phyloP scores from a whole-genome alignment of 2,329 filamentous ascomycete genomes.

The Microdochium bolleyi region DNA sequence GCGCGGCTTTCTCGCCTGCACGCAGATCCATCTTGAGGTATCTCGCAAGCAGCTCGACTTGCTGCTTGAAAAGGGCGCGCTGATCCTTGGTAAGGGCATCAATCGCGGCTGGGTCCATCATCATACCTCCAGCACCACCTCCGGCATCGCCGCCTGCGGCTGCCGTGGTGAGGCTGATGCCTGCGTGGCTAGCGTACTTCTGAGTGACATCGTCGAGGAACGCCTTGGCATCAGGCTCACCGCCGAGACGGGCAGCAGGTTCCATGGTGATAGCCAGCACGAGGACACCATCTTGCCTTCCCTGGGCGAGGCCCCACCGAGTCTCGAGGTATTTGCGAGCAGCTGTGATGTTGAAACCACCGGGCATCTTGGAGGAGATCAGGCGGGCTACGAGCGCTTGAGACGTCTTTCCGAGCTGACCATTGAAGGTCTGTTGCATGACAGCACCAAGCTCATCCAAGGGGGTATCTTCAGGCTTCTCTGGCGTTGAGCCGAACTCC shows the following conservation, averaged over 20 bases:
- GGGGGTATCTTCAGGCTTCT: conserved; percentile 96
- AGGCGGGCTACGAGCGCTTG: conserved; percentile 86
- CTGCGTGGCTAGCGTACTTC: conserved; percentile 79
- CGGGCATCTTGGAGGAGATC: conserved; percentile 98
- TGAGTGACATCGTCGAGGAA: conserved; percentile 85
- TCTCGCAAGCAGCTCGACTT: conserved; percentile 87
- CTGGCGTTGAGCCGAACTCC: conserved; percentile 95
- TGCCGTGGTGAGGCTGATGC: conserved; percentile 74
- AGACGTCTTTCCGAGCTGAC: conserved; percentile 94
- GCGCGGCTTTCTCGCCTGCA: conserved; percentile 89
- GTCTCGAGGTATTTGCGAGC: conserved; percentile 93
- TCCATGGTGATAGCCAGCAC: conserved; percentile 89
- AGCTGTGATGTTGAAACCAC: conserved; percentile 96
- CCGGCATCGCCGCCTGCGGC: conserved; percentile 66
- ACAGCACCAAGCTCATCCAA: conserved; percentile 89
- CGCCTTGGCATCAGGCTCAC: conserved; percentile 83
- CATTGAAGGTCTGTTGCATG: conserved; percentile 98
- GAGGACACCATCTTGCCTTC: conserved; percentile 85
- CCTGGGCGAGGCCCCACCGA: conserved; percentile 79
- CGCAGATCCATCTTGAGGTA: conserved; percentile 97
- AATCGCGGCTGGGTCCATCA: conserved; percentile 98
- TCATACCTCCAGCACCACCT: conserved; percentile 76
- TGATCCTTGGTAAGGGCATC: conserved; percentile 98
- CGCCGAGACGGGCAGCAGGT: conserved; percentile 77
- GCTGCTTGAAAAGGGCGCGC: conserved; percentile 92